Evolutionary conservation across 768 basidiomycete species (phyloP).

Genomic region (Hygrocybe coccinea): DNA sequence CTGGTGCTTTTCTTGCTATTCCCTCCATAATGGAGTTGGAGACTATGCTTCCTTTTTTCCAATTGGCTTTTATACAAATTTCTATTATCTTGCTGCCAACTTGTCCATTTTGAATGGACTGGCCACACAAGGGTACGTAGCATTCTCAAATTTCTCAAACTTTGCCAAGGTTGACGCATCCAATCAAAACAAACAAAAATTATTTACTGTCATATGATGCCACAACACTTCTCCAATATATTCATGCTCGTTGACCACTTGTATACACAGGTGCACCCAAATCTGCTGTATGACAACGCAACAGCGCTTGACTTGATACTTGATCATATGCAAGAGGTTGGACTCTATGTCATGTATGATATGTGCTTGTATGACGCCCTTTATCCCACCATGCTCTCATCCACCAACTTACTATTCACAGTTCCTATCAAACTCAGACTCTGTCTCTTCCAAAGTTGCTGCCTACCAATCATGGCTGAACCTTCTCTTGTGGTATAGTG

Average conservation of each 20-base stretch:
- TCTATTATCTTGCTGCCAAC: slow-evolving; percentile 51
- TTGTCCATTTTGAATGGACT: slow-evolving; percentile 50
- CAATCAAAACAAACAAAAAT: slow-evolving; percentile 12
- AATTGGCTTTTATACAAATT: slow-evolving; percentile 68
- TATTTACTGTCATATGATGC: slow-evolving; percentile 39
- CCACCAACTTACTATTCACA: slow-evolving; percentile 18
- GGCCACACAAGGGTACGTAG: slow-evolving; percentile 50
- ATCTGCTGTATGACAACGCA: slow-evolving; percentile 60
- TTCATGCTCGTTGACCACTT: slow-evolving; percentile 31
- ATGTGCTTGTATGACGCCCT: slow-evolving; percentile 52
- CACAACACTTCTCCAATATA: slow-evolving; percentile 11
- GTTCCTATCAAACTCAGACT: slow-evolving; percentile 59
- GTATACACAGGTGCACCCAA: slow-evolving; percentile 56
- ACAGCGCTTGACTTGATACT: slow-evolving; percentile 54
- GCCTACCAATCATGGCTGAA: slow-evolving; percentile 62
- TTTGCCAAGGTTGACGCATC: background rate
- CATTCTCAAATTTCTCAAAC: background rate
- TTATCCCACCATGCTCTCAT: background rate
- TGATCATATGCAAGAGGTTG: slow-evolving; percentile 66
- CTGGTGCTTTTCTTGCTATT: slow-evolving; percentile 50
- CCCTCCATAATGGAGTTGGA: slow-evolving; percentile 47
- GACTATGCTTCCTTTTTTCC: slow-evolving; percentile 58
- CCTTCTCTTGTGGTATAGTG: slow-evolving; percentile 70
- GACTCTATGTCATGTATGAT: slow-evolving; percentile 75
- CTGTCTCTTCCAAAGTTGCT: slow-evolving; percentile 65